These are phyloP conservation scores for Jaltomata sinuosa DNA, from an alignment of 257 asterid genomes.

Conservation along the genomic window DNA sequence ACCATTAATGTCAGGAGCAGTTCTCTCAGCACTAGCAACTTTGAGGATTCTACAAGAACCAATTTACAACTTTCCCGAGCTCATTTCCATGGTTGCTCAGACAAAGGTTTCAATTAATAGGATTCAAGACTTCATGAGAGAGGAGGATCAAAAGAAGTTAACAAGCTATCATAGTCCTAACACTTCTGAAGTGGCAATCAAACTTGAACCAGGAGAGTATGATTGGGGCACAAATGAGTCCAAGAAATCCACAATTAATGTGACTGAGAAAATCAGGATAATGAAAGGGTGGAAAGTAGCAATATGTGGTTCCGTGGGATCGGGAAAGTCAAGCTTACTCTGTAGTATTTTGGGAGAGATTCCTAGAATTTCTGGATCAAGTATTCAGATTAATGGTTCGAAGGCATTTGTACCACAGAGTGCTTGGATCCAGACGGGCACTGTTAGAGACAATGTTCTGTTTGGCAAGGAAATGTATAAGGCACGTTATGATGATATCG, in stretches of 20 bases:
- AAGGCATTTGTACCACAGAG: slow-evolving; percentile 75
- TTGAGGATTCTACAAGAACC: slow-evolving; percentile 82
- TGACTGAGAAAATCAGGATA: slow-evolving; percentile 29
- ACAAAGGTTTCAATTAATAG: slow-evolving; percentile 70
- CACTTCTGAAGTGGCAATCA: slow-evolving; percentile 37
- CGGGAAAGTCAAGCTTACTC: slow-evolving; percentile 75
- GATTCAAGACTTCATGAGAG: slow-evolving; percentile 36
- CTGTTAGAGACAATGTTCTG: slow-evolving; percentile 57
- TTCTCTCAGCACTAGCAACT: slow-evolving; percentile 84
- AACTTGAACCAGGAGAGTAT: slow-evolving; percentile 58
- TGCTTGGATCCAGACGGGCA: slow-evolving; percentile 89
- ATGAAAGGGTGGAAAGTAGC: slow-evolving; percentile 63
- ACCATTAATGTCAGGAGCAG: slow-evolving; percentile 62
- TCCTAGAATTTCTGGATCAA: slow-evolving; percentile 47
- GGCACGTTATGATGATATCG: slow-evolving; percentile 42
- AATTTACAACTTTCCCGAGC: slow-evolving; percentile 76
- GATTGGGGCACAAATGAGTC: slow-evolving; percentile 44
- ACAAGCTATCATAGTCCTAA: slow-evolving; percentile 9
- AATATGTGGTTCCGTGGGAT: slow-evolving; percentile 74
- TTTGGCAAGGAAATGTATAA: slow-evolving; percentile 65
- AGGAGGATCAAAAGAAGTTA: slow-evolving; percentile 41
- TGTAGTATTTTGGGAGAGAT: slow-evolving; percentile 64
- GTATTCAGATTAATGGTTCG: slow-evolving; percentile 41
- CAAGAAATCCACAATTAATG: slow-evolving; percentile 37
- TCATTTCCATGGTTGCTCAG: slow-evolving; percentile 65